phyloP scores from a whole-genome alignment of 1,284 basidiomycete genomes.

The Coriolopsis trogii region DNA sequence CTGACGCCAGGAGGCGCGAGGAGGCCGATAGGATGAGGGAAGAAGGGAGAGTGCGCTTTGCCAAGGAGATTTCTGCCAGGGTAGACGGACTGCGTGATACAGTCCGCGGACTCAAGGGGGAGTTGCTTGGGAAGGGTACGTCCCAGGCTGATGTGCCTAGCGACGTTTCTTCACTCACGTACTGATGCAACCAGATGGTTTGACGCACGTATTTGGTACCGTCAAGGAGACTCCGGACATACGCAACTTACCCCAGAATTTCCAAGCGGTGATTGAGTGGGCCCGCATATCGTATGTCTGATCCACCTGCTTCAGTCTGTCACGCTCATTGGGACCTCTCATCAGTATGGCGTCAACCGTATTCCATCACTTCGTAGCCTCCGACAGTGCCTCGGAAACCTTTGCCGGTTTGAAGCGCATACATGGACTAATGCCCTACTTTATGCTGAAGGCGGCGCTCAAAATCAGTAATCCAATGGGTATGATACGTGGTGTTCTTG shows the following conservation, averaged over 20 bases:
- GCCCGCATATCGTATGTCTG: constrained; percentile 86
- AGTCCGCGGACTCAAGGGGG: constrained; percentile 88
- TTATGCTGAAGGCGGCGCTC: constrained; percentile 90
- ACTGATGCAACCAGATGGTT: constrained; percentile 62
- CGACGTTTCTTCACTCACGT: neutral
- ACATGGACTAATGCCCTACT: constrained; percentile 98
- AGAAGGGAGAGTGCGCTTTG: constrained; percentile 86
- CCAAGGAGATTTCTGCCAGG: constrained; percentile 82
- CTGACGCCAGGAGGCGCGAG: constrained; percentile 81
- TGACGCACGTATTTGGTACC: constrained; percentile 85
- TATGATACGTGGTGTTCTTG: constrained; percentile 93
- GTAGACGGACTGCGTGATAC: constrained; percentile 89
- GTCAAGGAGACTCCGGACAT: constrained; percentile 85
- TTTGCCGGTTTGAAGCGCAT: constrained; percentile 90
- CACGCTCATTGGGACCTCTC: neutral
- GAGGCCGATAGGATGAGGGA: constrained; percentile 91
- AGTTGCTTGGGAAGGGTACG: constrained; percentile 82
- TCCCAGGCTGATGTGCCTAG: constrained; percentile 1
- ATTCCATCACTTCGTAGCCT: constrained; percentile 93
- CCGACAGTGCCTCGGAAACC: constrained; percentile 90
- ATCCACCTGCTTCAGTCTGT: neutral
- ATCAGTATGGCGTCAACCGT: constrained; percentile 88
- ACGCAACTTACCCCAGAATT: constrained; percentile 82
- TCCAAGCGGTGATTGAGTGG: constrained; percentile 93
- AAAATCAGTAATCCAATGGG: constrained; percentile 95